Percentiles rank a stretch among this genome's conserved stretches.
Evolutionary conservation across 768 basidiomycete genomes (phyloP).

Genomic region (Collybia nuda): DNA sequence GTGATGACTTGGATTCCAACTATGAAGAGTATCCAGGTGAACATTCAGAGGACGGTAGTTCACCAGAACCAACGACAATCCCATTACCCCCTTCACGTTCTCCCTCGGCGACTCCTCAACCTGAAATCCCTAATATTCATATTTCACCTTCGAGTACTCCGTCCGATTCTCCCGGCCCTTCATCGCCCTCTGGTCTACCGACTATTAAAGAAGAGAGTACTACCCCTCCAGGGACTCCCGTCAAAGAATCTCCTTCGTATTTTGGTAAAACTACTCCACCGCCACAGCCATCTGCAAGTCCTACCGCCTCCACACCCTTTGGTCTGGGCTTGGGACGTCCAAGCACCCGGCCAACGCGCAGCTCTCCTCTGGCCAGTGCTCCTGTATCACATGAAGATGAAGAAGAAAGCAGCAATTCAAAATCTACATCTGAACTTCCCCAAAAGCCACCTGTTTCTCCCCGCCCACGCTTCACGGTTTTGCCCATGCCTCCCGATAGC

Average conservation of each 20-base stretch:
- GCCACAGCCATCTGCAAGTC: conserved; percentile 22
- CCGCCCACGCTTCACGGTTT: conserved; percentile 32
- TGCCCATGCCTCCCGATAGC: conserved; percentile 16
- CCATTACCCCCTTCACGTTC: conserved; percentile 48
- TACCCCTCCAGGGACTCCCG: conserved; percentile 68
- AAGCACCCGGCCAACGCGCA: conserved; percentile 67
- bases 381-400: conserved; percentile 47
- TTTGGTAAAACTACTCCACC: conserved; percentile 26
- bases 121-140: conserved; percentile 42
- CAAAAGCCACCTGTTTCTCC: conserved; percentile 38
- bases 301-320: conserved; percentile 37
- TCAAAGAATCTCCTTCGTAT: conserved; percentile 27
- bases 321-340: conserved; percentile 54
- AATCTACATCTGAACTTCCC: conserved; percentile 22
- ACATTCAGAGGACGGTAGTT: conserved; percentile 23
- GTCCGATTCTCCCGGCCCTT: conserved; percentile 19
- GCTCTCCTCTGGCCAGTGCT: conserved; percentile 69
- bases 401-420: conserved; percentile 24
- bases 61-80: conserved; percentile 30
- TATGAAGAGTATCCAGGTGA: conserved; percentile 18
- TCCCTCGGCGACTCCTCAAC: conserved; percentile 59
- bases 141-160: conserved; percentile 34
- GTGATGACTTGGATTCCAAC: background rate
- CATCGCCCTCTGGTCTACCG: conserved; percentile 11
- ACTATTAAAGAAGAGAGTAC: conserved; percentile 45